Base-by-base conservation (phyloP, 1,139 yeast genomes). In the Geotrichum phurueaensis region DNA sequence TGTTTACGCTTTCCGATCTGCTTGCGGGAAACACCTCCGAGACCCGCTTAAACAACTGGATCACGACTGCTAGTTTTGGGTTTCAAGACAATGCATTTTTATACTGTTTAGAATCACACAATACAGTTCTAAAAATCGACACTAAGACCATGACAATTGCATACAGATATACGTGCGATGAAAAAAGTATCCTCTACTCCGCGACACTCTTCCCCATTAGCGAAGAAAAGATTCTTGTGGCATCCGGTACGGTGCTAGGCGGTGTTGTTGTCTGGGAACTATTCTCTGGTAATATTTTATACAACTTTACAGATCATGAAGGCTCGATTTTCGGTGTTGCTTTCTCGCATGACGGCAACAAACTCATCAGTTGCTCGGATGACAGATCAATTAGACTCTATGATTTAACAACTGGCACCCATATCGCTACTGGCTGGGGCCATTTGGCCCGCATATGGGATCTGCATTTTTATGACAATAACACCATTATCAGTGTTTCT, bases 361-460 rank as follows among this genome's bases (percentile, higher is more conserved):
- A 76, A 61, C 75, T 89, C 7, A 83, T 86, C 0, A 85, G 95
- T 50, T 94, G 99, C 71, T 92, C 98, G 0, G 98, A 94, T 72
- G 99, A 94, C 70, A 79, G 99, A 64, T 88, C 97, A 0, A 84
- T 94, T 57, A 86, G 86, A 61, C 72, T 94, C 12, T 92, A 92
- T 85, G 84, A 83, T 65, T 75, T 86, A 64, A 67, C 70, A 6
- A 54, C 68, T 2, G 94, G 95, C 0, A 66, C 75, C 7, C 74
- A 85, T 39, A 66, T 88, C 47, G 87, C 94, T 0, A 82, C 85
- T 49, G 98, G 97, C 0, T 94, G 98, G 97, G 98, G 98, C 18
- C 99, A 94, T 71, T 87, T 89, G 2, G 92, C 98, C 0, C 81
- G 99, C 70, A 91, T 94, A 52, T 94, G 99, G 99, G 82, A 82